Conservation (phyloP, 2,329 filamentous ascomycete genomes). For the Aspergillaceae sp. region DNA sequence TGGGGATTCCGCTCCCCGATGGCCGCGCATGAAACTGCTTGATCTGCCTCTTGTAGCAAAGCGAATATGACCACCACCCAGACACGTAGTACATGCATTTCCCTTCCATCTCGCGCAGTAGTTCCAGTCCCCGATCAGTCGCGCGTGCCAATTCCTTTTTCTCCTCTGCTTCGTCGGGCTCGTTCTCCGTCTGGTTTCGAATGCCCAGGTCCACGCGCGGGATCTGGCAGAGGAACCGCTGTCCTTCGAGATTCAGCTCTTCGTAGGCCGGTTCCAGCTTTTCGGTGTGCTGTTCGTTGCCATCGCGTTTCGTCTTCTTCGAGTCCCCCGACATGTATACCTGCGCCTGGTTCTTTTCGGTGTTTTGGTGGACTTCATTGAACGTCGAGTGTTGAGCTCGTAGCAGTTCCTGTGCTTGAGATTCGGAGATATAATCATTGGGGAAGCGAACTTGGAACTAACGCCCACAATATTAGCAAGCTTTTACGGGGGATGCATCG, state of each 20-base stretch:
- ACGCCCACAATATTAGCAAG: too few relatives aligned
- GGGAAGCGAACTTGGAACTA: conserved; percentile 76
- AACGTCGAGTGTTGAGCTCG: conserved; percentile 13
- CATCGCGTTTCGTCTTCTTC: conserved; percentile 45
- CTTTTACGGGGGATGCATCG: not conserved
- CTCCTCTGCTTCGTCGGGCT: conserved; percentile 53
- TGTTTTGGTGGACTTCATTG: conserved; percentile 3
- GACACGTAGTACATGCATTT: conserved; percentile 74
- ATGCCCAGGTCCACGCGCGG: conserved; percentile 58
- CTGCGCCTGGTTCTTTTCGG: conserved; percentile 17
- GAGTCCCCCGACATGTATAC: conserved; percentile 14
- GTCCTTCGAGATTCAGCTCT: conserved; percentile 60
- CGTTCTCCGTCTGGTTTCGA: conserved; percentile 58
- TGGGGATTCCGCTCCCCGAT: conserved; percentile 56
- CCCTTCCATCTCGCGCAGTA: conserved; percentile 67
- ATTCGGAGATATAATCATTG: conserved; percentile 61
- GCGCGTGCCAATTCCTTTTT: conserved; percentile 72
- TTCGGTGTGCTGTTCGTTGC: conserved; percentile 1
- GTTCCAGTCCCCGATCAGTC: conserved; percentile 67
- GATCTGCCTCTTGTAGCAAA: conserved; percentile 81
- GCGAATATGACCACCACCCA: conserved; percentile 94
- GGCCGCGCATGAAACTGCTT: conserved; percentile 84
- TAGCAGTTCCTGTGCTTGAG: conserved; percentile 56
- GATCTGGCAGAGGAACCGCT: conserved; percentile 75
- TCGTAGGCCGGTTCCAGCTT: conserved; percentile 49